phyloP scores from a whole-genome alignment of 805 yeast genomes.

The Kregervanrija fluxuum region DNA sequence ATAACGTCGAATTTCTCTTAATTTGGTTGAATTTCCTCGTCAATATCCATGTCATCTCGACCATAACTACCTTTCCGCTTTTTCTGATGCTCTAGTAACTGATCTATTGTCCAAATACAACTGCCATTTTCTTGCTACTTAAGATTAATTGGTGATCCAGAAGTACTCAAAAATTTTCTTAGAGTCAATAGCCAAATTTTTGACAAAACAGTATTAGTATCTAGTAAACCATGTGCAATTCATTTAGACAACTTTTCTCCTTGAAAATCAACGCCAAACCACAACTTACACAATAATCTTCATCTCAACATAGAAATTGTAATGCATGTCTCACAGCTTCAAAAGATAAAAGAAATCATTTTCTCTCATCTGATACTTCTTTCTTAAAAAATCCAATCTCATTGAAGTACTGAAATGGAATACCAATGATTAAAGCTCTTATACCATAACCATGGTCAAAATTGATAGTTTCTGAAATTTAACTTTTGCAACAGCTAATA shows the following conservation, averaged over 20 bases:
- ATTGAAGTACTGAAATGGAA: slow-evolving; percentile 99
- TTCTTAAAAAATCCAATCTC: slow-evolving; percentile 83
- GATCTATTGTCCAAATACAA: slow-evolving; percentile 83
- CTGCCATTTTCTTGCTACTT: slow-evolving; percentile 84
- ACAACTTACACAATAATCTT: slow-evolving; percentile 93
- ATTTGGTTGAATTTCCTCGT: slow-evolving; percentile 16
- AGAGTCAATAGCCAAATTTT: slow-evolving; percentile 96
- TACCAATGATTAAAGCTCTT: slow-evolving; percentile 95
- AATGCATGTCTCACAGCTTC: slow-evolving; percentile 99
- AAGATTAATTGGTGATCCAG: slow-evolving; percentile 88
- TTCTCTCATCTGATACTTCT: slow-evolving; percentile 84
- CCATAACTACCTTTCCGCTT: slow-evolving; percentile 31
- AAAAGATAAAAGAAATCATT: slow-evolving; percentile 89
- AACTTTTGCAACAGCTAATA: slow-evolving; percentile 87
- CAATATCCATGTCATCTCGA: slow-evolving; percentile 25
- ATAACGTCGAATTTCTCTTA: no score
- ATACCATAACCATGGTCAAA: slow-evolving; percentile 96
- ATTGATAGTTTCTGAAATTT: slow-evolving; percentile 96
- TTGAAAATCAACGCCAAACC: slow-evolving; percentile 85
- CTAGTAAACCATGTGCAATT: slow-evolving; percentile 85
- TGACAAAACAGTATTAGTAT: slow-evolving; percentile 82
- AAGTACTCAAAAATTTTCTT: slow-evolving; percentile 84
- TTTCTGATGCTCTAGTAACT: slow-evolving; percentile 49
- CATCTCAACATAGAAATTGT: slow-evolving; percentile 97
- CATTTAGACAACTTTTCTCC: slow-evolving; percentile 75